Conservation (phyloP, 768 basidiomycete species). For the Suillus alpinus region DNA sequence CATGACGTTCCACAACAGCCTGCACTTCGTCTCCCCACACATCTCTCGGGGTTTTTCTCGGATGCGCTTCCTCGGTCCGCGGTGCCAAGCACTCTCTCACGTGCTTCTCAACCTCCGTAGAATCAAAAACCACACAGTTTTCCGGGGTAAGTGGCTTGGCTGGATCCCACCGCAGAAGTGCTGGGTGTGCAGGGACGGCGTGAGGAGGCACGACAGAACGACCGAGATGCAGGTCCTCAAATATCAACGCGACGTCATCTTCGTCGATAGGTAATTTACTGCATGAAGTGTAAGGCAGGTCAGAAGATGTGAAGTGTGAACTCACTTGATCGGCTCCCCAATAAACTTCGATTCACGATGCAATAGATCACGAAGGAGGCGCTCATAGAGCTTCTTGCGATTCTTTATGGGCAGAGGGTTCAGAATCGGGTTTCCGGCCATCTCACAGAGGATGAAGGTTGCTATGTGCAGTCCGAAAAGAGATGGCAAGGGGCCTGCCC, state of each 20-base stretch:
- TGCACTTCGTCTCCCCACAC: conserved; percentile 72
- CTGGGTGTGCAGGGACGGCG: conserved; percentile 67
- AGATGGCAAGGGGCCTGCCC: conserved; percentile 65
- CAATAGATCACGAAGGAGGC: conserved; percentile 73
- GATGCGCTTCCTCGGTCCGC: conserved; percentile 7
- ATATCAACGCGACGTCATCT: conserved; percentile 79
- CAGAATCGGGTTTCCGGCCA: conserved; percentile 79
- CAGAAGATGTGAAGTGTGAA: conserved; percentile 9
- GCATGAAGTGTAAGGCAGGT: conserved; percentile 1
- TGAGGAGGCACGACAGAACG: conserved; percentile 79
- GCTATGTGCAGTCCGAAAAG: conserved; percentile 91
- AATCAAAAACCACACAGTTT: conserved; percentile 85
- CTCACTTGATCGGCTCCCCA: conserved; percentile 58
- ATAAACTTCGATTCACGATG: conserved; percentile 70
- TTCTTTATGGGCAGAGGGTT: conserved; percentile 87
- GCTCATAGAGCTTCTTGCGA: conserved; percentile 79
- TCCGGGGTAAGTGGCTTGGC: conserved; percentile 59
- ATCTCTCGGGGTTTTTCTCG: conserved; percentile 39
- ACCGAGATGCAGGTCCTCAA: conserved; percentile 83
- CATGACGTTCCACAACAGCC: conserved; percentile 54
- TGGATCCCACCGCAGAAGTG: conserved; percentile 81
- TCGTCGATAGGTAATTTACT: conserved; percentile 80
- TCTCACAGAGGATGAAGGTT: conserved; percentile 82
- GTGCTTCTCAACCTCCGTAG: conserved; percentile 71
- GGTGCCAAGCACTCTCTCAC: conserved; percentile 40